Evolutionary conservation across 306 rosid genomes (phyloP).

Genomic region (Gillenia trifoliata): DNA sequence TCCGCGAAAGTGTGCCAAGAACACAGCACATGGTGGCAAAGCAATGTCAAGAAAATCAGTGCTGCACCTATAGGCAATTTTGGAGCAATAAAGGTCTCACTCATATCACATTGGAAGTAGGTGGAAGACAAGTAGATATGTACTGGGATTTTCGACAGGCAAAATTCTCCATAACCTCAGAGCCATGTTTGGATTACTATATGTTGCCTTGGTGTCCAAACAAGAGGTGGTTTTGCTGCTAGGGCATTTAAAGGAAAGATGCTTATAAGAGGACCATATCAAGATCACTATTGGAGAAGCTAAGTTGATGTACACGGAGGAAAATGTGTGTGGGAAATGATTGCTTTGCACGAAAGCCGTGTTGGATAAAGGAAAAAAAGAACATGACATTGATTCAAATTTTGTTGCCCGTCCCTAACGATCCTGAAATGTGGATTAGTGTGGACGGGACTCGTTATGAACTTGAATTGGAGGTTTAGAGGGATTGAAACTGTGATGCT

Average conservation of each 20-base stretch:
- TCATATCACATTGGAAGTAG: conserved; percentile 48
- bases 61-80: conserved; percentile 39
- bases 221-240: conserved; percentile 49
- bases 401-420: conserved; percentile 44
- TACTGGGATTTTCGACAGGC: conserved; percentile 62
- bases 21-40: conserved; percentile 42
- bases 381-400: conserved; percentile 52
- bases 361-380: conserved; percentile 40
- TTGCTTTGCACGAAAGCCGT: conserved; percentile 45
- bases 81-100: conserved; percentile 74
- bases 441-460: conserved; percentile 57
- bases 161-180: conserved; percentile 31
- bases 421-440: conserved; percentile 70
- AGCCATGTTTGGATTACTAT: conserved; percentile 50
- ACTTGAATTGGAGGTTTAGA: conserved; percentile 73
- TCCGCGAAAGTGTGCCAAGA: conserved; percentile 8
- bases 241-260: conserved; percentile 43
- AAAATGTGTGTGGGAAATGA: conserved; percentile 46
- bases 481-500: conserved; percentile 53
- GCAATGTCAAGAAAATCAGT: conserved; percentile 20
- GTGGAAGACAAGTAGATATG: conserved; percentile 41
- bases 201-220: conserved; percentile 48
- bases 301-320: conserved; percentile 50
- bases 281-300: conserved; percentile 37
- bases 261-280: conserved; percentile 54